A percentile compares a stretch with the other conserved stretches of the same genome.
Conservation (phyloP, 2,329 filamentous ascomycete genomes). For the Hansfordia pulvinata region DNA sequence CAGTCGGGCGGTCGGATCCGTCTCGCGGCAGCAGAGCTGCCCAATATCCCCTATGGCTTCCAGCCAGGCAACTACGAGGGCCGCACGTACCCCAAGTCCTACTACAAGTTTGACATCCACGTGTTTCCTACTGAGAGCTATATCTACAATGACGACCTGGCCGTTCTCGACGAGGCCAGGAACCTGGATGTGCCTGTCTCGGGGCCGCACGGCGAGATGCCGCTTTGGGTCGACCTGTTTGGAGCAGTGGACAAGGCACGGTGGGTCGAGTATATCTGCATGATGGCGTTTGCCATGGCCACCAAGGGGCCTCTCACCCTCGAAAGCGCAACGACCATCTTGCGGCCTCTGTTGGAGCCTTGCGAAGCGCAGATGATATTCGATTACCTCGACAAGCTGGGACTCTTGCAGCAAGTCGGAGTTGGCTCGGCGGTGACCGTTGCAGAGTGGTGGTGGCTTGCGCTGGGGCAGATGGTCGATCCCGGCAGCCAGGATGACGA, state of each 20-base stretch:
- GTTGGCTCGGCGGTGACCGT: conserved; percentile 28
- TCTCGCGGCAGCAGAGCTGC: conserved; percentile 39
- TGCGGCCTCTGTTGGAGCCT: conserved; percentile 44
- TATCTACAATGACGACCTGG: conserved; percentile 36
- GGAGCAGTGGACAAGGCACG: conserved; percentile 40
- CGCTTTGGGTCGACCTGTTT: conserved; percentile 62
- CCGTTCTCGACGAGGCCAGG: conserved; percentile 21
- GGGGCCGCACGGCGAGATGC: conserved; percentile 36
- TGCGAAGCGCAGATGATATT: conserved; percentile 49
- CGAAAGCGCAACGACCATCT: conserved; percentile 35
- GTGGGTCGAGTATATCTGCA: conserved; percentile 51
- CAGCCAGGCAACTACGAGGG: conserved; percentile 59
- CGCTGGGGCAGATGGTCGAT: conserved; percentile 24
- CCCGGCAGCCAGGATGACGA: conserved; percentile 14
- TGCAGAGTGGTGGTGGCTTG: conserved; percentile 57
- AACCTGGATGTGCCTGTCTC: conserved; percentile 24
- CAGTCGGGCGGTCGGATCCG: conserved; percentile 43
- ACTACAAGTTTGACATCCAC: conserved; percentile 50
- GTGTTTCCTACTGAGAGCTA: conserved; percentile 46
- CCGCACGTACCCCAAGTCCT: conserved; percentile 50
- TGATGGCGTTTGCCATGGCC: conserved; percentile 48
- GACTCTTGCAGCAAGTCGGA: conserved; percentile 30
- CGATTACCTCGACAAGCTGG: conserved; percentile 42
- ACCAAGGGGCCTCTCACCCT: conserved; percentile 45
- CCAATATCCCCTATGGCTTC: conserved; percentile 55